These are phyloP conservation scores for Wickerhamiella azymoides DNA, from an alignment of 805 yeast genomes.

Conservation along the genomic window DNA sequence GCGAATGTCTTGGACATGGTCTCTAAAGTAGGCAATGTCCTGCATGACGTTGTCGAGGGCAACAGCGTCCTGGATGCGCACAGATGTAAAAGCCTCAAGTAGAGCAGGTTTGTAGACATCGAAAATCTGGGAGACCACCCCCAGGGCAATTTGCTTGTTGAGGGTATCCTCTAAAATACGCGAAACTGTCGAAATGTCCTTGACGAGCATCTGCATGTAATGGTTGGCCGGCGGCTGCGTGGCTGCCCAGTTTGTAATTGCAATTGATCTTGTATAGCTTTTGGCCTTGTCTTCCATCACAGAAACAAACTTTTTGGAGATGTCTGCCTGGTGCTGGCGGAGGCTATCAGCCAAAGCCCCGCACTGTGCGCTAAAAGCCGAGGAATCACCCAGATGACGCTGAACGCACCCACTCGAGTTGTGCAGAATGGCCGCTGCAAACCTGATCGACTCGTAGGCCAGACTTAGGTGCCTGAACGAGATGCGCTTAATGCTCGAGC, in stretches of 20 bases:
- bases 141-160: slow-evolving; percentile 12
- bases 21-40: slow-evolving; percentile 52
- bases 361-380: slow-evolving; percentile 23
- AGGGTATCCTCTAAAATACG: slow-evolving; percentile 46
- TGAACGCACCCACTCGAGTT: slow-evolving; percentile 23
- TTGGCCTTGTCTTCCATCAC: slow-evolving; percentile 54
- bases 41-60: slow-evolving; percentile 38
- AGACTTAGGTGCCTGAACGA: slow-evolving; percentile 59
- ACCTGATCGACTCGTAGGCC: slow-evolving; percentile 49
- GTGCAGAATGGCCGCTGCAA: slow-evolving; percentile 30
- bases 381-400: slow-evolving; percentile 19
- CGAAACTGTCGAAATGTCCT: slow-evolving; percentile 51
- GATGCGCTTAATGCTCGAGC: slow-evolving; percentile 56
- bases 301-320: slow-evolving; percentile 49
- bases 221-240: slow-evolving; percentile 36
- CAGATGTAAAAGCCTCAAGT: slow-evolving; percentile 37
- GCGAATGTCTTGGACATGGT: slow-evolving; percentile 41
- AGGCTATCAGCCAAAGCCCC: slow-evolving; percentile 31
- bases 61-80: slow-evolving; percentile 20
- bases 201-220: slow-evolving; percentile 53
- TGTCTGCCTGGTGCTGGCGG: slow-evolving; percentile 48
- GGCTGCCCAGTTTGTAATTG: slow-evolving; percentile 37
- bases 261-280: slow-evolving; percentile 36
- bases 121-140: slow-evolving; percentile 25
- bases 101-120: slow-evolving; percentile 45